phyloP scores from a whole-genome alignment of 805 yeast species.

The Zygosaccharomyces gambellarensis region DNA sequence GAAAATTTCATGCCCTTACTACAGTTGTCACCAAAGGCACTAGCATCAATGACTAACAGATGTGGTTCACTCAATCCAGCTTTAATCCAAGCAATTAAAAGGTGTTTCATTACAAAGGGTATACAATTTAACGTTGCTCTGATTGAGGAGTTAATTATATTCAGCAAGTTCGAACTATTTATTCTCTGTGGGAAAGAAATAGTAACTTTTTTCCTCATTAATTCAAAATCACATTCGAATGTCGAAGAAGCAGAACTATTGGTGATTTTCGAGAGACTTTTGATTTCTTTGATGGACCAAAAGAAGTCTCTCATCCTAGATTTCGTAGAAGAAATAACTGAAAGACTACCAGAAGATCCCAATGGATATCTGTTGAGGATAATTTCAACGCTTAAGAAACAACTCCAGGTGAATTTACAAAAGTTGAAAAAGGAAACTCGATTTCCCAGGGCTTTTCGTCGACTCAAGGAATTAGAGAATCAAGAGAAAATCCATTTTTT shows the following conservation, averaged over 20 bases:
- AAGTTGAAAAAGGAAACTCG: neutral
- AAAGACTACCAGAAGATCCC: neutral
- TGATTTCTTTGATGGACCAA: conserved; percentile 1
- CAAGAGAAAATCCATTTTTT: neutral
- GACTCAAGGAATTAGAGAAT: neutral
- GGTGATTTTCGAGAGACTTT: conserved; percentile 1
- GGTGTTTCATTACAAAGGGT: neutral
- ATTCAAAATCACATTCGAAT: neutral
- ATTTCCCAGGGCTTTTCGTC: neutral
- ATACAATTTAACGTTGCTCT: conserved; percentile 3
- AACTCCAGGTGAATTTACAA: neutral
- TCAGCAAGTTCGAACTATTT: conserved; percentile 11
- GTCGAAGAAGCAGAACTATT: neutral
- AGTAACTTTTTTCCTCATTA: conserved; percentile 10
- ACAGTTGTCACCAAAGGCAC: conserved; percentile 5
- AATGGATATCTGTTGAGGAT: neutral
- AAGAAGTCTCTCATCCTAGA: conserved; percentile 2
- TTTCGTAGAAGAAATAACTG: neutral
- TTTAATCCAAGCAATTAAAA: conserved; percentile 8
- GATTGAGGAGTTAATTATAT: conserved; percentile 5
- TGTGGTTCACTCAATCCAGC: conserved; percentile 11
- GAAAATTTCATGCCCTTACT: neutral
- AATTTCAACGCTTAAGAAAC: neutral
- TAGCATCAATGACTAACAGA: conserved; percentile 11
- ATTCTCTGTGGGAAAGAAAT: conserved; percentile 10